These are phyloP conservation scores for Bremia lactucae DNA, from an alignment of 352 stramenopile genomes.

Conservation along the genomic window DNA sequence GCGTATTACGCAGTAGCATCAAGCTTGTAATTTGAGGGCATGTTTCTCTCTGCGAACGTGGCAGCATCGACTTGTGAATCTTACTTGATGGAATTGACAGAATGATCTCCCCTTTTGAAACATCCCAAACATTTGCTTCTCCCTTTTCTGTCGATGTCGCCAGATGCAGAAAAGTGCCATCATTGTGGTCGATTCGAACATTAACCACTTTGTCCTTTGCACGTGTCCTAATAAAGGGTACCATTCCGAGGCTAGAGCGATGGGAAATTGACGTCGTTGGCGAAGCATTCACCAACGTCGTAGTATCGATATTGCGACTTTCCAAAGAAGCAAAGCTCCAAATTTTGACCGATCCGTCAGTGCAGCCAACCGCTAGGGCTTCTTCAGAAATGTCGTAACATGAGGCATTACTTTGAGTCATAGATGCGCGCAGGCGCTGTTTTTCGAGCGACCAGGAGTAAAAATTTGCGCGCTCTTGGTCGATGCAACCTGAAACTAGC, in stretches of 20 bases:
- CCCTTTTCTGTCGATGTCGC: constrained; percentile 81
- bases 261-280: constrained; percentile 69
- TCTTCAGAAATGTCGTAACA: constrained; percentile 80
- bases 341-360: constrained; percentile 68
- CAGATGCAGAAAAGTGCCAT: constrained; percentile 68
- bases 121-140: constrained; percentile 82
- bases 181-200: constrained; percentile 72
- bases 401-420: constrained; percentile 50
- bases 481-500: constrained; percentile 65
- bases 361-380: constrained; percentile 61
- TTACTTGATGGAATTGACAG: constrained; percentile 67
- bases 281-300: constrained; percentile 34
- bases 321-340: constrained; percentile 72
- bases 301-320: constrained; percentile 34
- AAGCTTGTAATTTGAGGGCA: constrained; percentile 77
- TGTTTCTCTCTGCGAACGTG: constrained; percentile 46
- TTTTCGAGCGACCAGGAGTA: constrained; percentile 81
- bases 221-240: constrained; percentile 74
- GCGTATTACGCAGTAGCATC: constrained; percentile 81
- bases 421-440: constrained; percentile 46
- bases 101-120: constrained; percentile 76
- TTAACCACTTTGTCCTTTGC: constrained; percentile 71
- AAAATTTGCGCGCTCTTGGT: constrained; percentile 67
- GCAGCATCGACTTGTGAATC: constrained; percentile 77
- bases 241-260: constrained; percentile 65